Percentiles rank a stretch among this genome's conserved stretches.
Evolutionary conservation across 169 alveolate genomes (phyloP).

Genomic region (Babesia bigemina): DNA sequence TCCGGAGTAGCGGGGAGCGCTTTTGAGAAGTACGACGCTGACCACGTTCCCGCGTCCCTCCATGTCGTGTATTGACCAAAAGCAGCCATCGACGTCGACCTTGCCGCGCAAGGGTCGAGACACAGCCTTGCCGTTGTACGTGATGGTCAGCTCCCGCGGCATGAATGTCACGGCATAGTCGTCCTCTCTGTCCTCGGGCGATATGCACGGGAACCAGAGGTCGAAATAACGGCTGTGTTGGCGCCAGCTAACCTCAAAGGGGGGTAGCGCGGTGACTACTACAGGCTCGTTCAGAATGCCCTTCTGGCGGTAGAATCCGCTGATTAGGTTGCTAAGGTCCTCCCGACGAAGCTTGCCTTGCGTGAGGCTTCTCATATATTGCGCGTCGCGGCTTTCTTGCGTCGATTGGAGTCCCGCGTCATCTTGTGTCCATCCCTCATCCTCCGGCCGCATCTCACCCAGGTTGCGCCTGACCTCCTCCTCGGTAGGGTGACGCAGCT

Average conservation of each 20-base stretch:
- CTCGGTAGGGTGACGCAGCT: conserved; percentile 35
- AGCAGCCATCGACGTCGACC: conserved; percentile 63
- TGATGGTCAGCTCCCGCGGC: conserved; percentile 55
- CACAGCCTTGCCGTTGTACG: conserved; percentile 38
- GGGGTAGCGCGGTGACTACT: conserved; percentile 4
- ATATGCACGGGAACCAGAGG: conserved; percentile 47
- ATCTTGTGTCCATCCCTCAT: neutral
- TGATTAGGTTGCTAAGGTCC: conserved; percentile 37
- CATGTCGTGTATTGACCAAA: conserved; percentile 58
- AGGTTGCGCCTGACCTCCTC: conserved; percentile 28
- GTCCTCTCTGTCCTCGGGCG: neutral
- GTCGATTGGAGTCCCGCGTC: neutral
- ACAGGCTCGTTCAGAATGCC: conserved; percentile 59
- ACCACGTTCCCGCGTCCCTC: conserved; percentile 36
- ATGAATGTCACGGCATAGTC: conserved; percentile 45
- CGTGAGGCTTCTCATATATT: neutral
- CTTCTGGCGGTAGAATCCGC: conserved; percentile 27
- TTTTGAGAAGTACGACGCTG: conserved; percentile 33
- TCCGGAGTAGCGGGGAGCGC: conserved; percentile 33
- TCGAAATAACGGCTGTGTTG: conserved; percentile 41
- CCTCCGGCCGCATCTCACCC: neutral
- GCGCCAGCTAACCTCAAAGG: conserved; percentile 43
- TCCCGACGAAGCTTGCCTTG: conserved; percentile 18
- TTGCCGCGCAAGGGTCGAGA: conserved; percentile 36
- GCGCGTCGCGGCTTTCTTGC: conserved; percentile 18